Percentiles rank a stretch among this genome's conserved stretches.
phyloP scores from a whole-genome alignment of 2,329 filamentous ascomycete species.

The Ceratocystis papillata region DNA sequence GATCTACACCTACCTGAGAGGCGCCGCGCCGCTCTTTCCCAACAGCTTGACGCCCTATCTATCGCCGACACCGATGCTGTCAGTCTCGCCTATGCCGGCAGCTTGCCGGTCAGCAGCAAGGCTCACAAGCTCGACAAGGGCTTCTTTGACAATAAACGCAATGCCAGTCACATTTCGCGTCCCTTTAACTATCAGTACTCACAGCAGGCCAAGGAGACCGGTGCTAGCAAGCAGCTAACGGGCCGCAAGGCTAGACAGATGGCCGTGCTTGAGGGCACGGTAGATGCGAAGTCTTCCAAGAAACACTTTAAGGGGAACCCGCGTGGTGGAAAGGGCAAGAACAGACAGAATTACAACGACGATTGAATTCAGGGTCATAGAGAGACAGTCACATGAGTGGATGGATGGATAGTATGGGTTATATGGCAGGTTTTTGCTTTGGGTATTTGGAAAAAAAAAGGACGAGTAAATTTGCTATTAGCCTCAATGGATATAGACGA shows the following conservation, averaged over 20 bases:
- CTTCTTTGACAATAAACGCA: conserved; percentile 65
- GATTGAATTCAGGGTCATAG: conserved; percentile 1
- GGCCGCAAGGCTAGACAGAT: conserved; percentile 75
- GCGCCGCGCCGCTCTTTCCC: conserved; percentile 54
- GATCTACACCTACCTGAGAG: conserved; percentile 70
- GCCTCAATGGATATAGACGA: too few relatives aligned
- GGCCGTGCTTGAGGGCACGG: conserved; percentile 69
- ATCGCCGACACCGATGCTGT: conserved; percentile 31
- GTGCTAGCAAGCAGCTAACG: conserved; percentile 53
- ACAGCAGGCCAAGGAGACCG: conserved; percentile 54
- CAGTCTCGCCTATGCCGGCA: conserved; percentile 25
- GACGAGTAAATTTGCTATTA: too few relatives aligned
- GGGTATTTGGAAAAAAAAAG: too few relatives aligned
- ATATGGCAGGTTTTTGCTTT: too few relatives aligned
- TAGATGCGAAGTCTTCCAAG: conserved; percentile 72
- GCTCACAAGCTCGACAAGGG: conserved; percentile 68
- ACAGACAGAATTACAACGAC: conserved; percentile 34
- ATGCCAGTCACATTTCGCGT: conserved; percentile 56
- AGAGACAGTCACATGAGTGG: neutral
- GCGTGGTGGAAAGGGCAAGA: conserved; percentile 47
- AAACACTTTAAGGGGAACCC: conserved; percentile 86
- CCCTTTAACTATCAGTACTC: conserved; percentile 88
- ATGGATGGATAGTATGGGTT: neutral
- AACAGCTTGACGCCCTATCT: conserved; percentile 39
- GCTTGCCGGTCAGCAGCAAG: conserved; percentile 55